Evolutionary conservation across 2,329 filamentous ascomycete species (phyloP).

Genomic region (Epichloe hybrida): DNA sequence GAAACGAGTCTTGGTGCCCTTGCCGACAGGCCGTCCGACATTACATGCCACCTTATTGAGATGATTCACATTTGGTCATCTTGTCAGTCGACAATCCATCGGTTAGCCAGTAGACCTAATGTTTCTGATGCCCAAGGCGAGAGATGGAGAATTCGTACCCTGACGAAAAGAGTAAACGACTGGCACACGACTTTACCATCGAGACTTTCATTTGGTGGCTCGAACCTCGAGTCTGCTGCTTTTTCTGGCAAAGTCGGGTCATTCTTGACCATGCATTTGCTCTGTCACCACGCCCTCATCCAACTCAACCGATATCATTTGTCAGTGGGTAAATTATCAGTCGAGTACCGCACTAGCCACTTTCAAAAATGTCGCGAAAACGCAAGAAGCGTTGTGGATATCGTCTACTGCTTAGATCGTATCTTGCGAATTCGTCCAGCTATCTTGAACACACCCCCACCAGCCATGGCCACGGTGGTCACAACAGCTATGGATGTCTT

Average conservation of each 20-base stretch:
- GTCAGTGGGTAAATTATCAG: constrained; percentile 22
- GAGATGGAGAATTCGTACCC: constrained; percentile 27
- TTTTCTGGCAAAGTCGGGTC: constrained; percentile 39
- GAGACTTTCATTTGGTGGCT: constrained; percentile 37
- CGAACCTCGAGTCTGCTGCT: constrained; percentile 44
- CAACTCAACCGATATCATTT: constrained; percentile 50
- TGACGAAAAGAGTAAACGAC: constrained; percentile 36
- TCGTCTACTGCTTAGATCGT: constrained; percentile 28
- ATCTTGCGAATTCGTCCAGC: constrained; percentile 19
- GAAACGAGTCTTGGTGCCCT: constrained; percentile 11
- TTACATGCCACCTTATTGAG: constrained; percentile 48
- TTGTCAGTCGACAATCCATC: constrained; percentile 44
- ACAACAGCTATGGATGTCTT: constrained; percentile 54
- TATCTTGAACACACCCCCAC: constrained; percentile 34
- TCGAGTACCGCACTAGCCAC: constrained; percentile 28
- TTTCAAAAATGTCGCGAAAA: constrained; percentile 36
- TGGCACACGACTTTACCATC: constrained; percentile 46
- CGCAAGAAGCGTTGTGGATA: constrained; percentile 36
- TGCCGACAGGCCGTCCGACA: constrained; percentile 23
- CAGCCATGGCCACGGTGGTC: constrained; percentile 48
- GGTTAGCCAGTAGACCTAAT: constrained; percentile 17
- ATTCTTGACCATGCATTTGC: constrained; percentile 50
- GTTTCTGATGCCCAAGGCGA: constrained; percentile 18
- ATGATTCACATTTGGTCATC: constrained; percentile 53
- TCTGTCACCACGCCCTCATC: constrained; percentile 52